Evolutionary conservation across 192 early-diverging fungal genomes (phyloP).

Genomic region (Coemansia sp.): DNA sequence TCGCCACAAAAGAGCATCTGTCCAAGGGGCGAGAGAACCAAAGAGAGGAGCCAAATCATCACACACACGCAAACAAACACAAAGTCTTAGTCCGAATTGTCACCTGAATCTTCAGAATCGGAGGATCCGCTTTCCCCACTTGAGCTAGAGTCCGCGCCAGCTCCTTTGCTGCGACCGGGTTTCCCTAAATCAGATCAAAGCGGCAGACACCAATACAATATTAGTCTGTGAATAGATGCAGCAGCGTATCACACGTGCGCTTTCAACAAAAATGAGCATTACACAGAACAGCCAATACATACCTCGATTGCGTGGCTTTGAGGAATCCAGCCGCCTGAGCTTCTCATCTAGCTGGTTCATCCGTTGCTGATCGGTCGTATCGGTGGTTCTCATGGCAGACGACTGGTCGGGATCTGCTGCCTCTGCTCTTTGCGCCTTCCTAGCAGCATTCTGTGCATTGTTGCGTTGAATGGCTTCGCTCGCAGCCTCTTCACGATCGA

Average conservation of each 20-base stretch:
- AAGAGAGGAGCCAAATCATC: constrained; percentile 20
- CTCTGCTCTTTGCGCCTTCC: constrained; percentile 50
- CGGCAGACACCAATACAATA: background rate
- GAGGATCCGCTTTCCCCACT: constrained; percentile 61
- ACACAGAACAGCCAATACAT: constrained; percentile 2
- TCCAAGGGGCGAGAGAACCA: constrained; percentile 37
- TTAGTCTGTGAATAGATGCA: background rate
- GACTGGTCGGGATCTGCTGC: constrained; percentile 56
- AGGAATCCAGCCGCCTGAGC: constrained; percentile 50
- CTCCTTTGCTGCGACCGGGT: constrained; percentile 21
- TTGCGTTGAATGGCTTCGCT: constrained; percentile 54
- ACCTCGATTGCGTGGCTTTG: constrained; percentile 36
- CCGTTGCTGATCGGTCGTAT: constrained; percentile 31
- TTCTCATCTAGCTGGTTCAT: constrained; percentile 55
- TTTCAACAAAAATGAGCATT: too few relatives aligned
- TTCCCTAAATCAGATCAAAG: constrained; percentile 30
- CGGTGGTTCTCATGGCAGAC: constrained; percentile 28
- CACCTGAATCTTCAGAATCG: constrained; percentile 86
- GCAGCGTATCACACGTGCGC: background rate
- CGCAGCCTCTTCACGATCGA: constrained; percentile 54
- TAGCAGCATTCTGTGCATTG: constrained; percentile 49
- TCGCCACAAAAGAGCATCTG: constrained; percentile 8
- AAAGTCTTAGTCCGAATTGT: constrained; percentile 67
- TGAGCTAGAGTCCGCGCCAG: constrained; percentile 47
- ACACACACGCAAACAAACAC: constrained; percentile 24